Conservation (phyloP, 148 eudicot species). For the Persicaria maculosa region DNA sequence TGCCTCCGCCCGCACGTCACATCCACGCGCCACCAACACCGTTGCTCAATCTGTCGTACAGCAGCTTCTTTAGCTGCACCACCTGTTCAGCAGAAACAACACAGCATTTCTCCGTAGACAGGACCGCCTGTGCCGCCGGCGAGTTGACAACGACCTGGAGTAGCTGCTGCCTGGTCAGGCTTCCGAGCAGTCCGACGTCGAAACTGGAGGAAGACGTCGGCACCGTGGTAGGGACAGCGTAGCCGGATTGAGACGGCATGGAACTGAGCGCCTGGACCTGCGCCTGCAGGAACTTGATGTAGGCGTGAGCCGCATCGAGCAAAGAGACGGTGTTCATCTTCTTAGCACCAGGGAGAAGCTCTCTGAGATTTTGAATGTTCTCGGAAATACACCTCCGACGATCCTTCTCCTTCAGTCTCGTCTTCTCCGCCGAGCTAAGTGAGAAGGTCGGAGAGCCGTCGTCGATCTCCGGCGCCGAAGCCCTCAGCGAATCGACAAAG, state of each 20-base stretch:
- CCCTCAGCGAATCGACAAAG: neutral
- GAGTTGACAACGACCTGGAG: slow-evolving; percentile 53
- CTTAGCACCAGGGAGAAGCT: slow-evolving; percentile 37
- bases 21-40: neutral
- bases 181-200: slow-evolving; percentile 20
- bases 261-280: slow-evolving; percentile 42
- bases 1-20: neutral
- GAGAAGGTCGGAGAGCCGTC: neutral
- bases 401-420: too few relatives aligned
- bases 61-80: neutral
- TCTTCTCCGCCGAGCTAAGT: neutral
- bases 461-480: neutral
- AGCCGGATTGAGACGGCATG: slow-evolving; percentile 28
- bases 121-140: slow-evolving; percentile 30
- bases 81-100: slow-evolving; percentile 49
- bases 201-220: neutral
- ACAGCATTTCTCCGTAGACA: slow-evolving; percentile 39
- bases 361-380: slow-evolving; percentile 24
- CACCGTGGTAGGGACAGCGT: neutral
- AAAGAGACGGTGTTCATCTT: slow-evolving; percentile 38
- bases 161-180: slow-evolving; percentile 43
- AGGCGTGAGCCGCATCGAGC: slow-evolving; percentile 48
- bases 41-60: neutral
- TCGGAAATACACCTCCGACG: slow-evolving; percentile 30
- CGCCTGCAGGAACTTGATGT: slow-evolving; percentile 54